Conservation (phyloP, 2,329 filamentous ascomycete species). For the Penicillium sp. region DNA sequence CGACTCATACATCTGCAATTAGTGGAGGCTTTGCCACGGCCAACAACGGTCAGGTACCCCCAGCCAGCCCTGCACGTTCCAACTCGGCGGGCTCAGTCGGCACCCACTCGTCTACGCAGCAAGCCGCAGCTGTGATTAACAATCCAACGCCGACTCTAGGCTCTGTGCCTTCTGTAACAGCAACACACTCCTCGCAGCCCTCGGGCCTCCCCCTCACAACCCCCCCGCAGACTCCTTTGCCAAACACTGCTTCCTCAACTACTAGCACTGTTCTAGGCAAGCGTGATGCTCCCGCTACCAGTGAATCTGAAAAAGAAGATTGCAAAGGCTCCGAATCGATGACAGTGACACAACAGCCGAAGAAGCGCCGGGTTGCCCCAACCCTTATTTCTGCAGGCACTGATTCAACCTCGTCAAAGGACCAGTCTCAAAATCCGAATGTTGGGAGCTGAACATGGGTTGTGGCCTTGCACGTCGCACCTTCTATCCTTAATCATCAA, state of each 20-base stretch:
- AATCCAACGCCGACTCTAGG: slow-evolving; percentile 79
- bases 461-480: background rate
- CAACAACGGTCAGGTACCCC: slow-evolving; percentile 55
- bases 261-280: slow-evolving; percentile 57
- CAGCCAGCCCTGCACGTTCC: slow-evolving; percentile 78
- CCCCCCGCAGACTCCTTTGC: slow-evolving; percentile 81
- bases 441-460: background rate
- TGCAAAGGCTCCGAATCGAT: slow-evolving; percentile 44
- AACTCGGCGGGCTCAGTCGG: slow-evolving; percentile 81
- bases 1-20: slow-evolving; percentile 56
- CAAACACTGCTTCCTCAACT: slow-evolving; percentile 57
- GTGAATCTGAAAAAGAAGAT: slow-evolving; percentile 50
- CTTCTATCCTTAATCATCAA: background rate
- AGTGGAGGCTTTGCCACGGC: slow-evolving; percentile 59
- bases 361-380: slow-evolving; percentile 71
- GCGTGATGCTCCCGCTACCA: slow-evolving; percentile 45
- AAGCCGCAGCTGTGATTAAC: slow-evolving; percentile 58
- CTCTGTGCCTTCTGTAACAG: slow-evolving; percentile 74
- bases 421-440: slow-evolving; percentile 3
- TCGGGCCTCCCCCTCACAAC: slow-evolving; percentile 74
- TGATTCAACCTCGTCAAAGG: slow-evolving; percentile 15
- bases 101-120: slow-evolving; percentile 55
- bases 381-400: slow-evolving; percentile 55
- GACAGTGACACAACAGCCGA: slow-evolving; percentile 53
- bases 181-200: slow-evolving; percentile 62